Base-by-base conservation (phyloP, 352 stramenopile species). In the Pythium rhizo-oryzae region DNA sequence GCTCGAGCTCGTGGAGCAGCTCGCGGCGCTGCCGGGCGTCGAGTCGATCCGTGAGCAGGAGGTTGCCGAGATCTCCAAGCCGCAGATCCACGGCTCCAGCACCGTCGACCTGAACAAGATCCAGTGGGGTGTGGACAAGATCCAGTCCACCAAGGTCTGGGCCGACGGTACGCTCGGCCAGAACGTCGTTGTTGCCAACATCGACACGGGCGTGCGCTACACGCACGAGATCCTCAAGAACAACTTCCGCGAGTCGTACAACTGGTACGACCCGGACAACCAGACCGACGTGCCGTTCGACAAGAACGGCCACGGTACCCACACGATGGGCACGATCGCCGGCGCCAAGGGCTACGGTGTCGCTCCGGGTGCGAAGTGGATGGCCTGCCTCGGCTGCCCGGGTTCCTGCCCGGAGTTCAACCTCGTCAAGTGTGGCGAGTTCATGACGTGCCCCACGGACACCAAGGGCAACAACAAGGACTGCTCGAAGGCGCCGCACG, bases 401-500 rank as follows among this genome's bases (percentile, higher is more conserved):
- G 54, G 15, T 0, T 13, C 5, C 1, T 76, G 74, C 50, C 64
- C 67, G 0, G 64, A 69, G 28, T 65, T 58, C 24, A 66, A 68
- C 35, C 28, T 80, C 6, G 37, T 76, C 18, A 44, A 63, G 46
- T 78, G 74, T 35, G 56, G 33, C 47, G 59, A 81, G 61, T 72
- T 62, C 23, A 72, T 72, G 59, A 63, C 58, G 9, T 72, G 66
- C 21, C 66, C 66, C 4, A 72, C 71, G 28, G 51, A 74, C 39
- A 47, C 56, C 15, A 67, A 70, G 43, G 72, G 69, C 21, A 19
- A 64, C 43, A 69, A 77, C 69, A 16, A 41, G 21, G 70, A 82
- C 64, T 82, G 75, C 71, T 65, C 61, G 47, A 76, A 80, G 65
- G 75, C 68, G 11, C 63, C 75, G 18, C 65, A 78, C 37, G 63